A percentile compares a stretch with the other conserved stretches of the same genome.
Evolutionary conservation across 1,139 yeast genomes (phyloP).

Genomic region (Eremothecium cymbalariae): DNA sequence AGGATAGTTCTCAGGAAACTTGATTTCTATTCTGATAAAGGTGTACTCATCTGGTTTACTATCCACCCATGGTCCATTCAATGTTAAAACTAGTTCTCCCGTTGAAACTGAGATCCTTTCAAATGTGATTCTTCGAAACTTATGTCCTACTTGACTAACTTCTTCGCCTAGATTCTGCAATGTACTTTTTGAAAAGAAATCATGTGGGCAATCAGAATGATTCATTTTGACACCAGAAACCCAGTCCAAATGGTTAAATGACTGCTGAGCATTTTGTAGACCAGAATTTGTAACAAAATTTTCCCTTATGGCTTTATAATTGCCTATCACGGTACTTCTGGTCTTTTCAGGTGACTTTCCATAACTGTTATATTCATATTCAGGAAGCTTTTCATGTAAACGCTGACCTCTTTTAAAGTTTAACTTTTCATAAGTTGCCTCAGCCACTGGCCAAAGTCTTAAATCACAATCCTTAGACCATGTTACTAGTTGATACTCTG

Average conservation of each 20-base stretch:
- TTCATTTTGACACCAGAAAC: conserved; percentile 76
- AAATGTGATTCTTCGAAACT: conserved; percentile 77
- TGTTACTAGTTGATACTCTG: conserved; percentile 82
- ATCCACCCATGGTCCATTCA: conserved; percentile 67
- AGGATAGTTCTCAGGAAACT: conserved; percentile 70
- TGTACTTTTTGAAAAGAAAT: conserved; percentile 43
- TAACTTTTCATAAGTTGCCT: conserved; percentile 50
- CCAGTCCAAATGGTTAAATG: conserved; percentile 76
- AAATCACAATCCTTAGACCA: conserved; percentile 90
- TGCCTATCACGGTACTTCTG: conserved; percentile 12
- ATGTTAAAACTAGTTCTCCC: conserved; percentile 65
- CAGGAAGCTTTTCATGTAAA: conserved; percentile 35
- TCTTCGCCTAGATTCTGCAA: conserved; percentile 75
- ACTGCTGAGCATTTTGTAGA: conserved; percentile 20
- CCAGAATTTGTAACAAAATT: conserved; percentile 36
- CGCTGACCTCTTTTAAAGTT: conserved; percentile 42
- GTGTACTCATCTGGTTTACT: conserved; percentile 44
- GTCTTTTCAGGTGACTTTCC: conserved; percentile 42
- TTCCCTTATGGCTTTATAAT: conserved; percentile 29
- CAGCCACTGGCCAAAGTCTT: conserved; percentile 70
- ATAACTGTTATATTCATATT: conserved; percentile 43
- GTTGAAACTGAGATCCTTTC: conserved; percentile 84
- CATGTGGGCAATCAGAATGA: conserved; percentile 32
- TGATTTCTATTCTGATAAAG: conserved; percentile 59
- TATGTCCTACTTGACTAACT: conserved; percentile 80